phyloP scores from a whole-genome alignment of 495 filamentous ascomycete genomes.

The Trichocladium uniseriatum region DNA sequence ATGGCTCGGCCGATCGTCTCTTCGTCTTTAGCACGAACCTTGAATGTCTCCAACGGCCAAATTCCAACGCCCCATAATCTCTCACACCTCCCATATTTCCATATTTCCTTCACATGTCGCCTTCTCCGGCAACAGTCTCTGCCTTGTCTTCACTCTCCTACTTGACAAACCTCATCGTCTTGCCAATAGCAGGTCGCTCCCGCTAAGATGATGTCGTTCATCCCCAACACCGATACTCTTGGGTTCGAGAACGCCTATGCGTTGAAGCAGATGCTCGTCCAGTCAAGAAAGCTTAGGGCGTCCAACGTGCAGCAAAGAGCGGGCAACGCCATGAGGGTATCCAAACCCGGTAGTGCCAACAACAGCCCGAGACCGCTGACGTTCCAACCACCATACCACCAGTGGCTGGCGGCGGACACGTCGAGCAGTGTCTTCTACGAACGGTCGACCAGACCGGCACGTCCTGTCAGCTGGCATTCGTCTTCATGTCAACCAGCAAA shows the following conservation, averaged over 20 bases:
- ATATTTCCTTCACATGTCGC: slow-evolving; percentile 3
- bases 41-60: no score
- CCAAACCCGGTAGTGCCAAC: slow-evolving; percentile 59
- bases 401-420: no score
- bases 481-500: slow-evolving; percentile 27
- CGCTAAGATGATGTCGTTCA: slow-evolving; percentile 26
- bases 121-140: slow-evolving; percentile 7
- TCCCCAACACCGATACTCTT: slow-evolving; percentile 20
- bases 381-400: no score
- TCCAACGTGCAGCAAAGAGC: slow-evolving; percentile 35
- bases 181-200: neutral
- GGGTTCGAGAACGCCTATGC: slow-evolving; percentile 18
- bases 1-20: slow-evolving; percentile 19
- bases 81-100: neutral
- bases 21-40: slow-evolving; percentile 20
- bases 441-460: slow-evolving; percentile 23
- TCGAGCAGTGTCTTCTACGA: no score
- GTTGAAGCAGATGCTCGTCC: slow-evolving; percentile 27
- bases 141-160: neutral
- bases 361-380: slow-evolving; percentile 54
- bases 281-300: slow-evolving; percentile 33
- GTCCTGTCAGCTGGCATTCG: slow-evolving; percentile 69
- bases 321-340: slow-evolving; percentile 44
- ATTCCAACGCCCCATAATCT: neutral
- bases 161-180: slow-evolving; percentile 6